Evolutionary conservation across 1,139 yeast genomes (phyloP), one percentile per base, ranked within the genome.

Genomic region (Blastobotrys petasosporus): DNA sequence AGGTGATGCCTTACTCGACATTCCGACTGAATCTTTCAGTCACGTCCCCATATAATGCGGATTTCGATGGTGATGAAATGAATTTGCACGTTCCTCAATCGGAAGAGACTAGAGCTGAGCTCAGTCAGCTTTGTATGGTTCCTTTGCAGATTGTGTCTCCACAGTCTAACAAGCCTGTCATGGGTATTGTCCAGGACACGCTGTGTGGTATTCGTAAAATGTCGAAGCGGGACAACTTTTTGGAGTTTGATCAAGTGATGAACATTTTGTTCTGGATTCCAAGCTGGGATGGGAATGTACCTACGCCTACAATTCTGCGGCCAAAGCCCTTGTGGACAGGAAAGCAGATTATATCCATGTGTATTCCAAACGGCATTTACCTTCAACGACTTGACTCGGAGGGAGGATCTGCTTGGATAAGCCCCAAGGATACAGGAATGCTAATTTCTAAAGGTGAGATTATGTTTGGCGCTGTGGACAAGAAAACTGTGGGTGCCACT

Each of bases 61-160:
- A 94, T 84, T 94, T 94, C 75, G 99, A 94, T 73, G 99, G 99
- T 75, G 99, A 94, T 69, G 98, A 94, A 71, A 94, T 94, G 99
- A 94, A 94, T 70, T 83, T 94, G 71, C 99, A 94, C 64, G 99
- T 94, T 55, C 99, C 99, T 4, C 99, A 94, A 67, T 86, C 96
- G 6, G 97, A 90, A 55, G 99, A 94, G 69, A 92, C 98, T 0
- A 78, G 97, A 64, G 96, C 98, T 2, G 99, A 94, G 68, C 74
- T 92, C 54, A 83, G 90, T 34, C 94, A 92, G 64, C 79, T 92
- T 60, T 88, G 97, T 71, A 95, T 97, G 23, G 99, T 92, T 37
- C 98, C 98, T 6, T 73, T 88, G 52, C 98, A 92, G 68, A 94
- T 92, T 75, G 95, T 92, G 37, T 90, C 97, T 13, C 97, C 99